These are phyloP conservation scores for Melanomma pulvis-pyrius DNA, from an alignment of 495 filamentous ascomycete species.

Conservation along the genomic window DNA sequence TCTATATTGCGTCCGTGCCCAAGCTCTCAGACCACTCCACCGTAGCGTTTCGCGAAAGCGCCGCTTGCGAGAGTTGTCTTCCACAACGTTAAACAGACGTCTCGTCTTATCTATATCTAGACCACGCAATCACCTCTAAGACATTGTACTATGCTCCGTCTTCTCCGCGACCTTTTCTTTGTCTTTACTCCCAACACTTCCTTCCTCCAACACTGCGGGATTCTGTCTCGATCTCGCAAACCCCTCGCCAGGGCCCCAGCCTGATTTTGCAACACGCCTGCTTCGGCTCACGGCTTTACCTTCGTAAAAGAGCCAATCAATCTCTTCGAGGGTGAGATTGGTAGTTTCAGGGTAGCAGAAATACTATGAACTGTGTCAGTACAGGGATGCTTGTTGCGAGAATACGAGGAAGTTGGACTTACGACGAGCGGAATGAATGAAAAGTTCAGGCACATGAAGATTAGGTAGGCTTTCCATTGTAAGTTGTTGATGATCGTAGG, in stretches of 20 bases:
- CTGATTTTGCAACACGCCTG: slow-evolving; percentile 8
- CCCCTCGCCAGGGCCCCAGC: slow-evolving; percentile 15
- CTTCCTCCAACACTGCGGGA: neutral
- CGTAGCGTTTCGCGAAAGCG: neutral
- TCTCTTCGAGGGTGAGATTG: slow-evolving; percentile 39
- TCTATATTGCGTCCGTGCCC: neutral
- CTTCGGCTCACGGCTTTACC: slow-evolving; percentile 16
- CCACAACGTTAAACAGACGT: slow-evolving; percentile 5
- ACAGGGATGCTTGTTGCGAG: neutral
- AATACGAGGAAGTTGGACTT: neutral
- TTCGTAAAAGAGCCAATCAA: slow-evolving; percentile 36
- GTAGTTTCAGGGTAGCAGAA: slow-evolving; percentile 44
- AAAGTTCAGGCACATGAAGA: slow-evolving; percentile 39
- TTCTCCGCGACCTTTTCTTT: neutral
- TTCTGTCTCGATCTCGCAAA: neutral
- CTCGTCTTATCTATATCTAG: no score
- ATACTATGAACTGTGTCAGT: slow-evolving; percentile 5
- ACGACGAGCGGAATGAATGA: slow-evolving; percentile 48
- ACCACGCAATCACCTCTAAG: neutral
- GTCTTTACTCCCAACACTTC: slow-evolving; percentile 2
- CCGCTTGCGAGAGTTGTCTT: neutral
- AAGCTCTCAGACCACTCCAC: neutral
- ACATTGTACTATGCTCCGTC: neutral
- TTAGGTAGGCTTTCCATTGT: slow-evolving; percentile 38
- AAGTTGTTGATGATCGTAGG: slow-evolving; percentile 37